These are phyloP conservation scores for Bocquillonia castaneifolia DNA, from an alignment of 441 rosid species.

Conservation along the genomic window DNA sequence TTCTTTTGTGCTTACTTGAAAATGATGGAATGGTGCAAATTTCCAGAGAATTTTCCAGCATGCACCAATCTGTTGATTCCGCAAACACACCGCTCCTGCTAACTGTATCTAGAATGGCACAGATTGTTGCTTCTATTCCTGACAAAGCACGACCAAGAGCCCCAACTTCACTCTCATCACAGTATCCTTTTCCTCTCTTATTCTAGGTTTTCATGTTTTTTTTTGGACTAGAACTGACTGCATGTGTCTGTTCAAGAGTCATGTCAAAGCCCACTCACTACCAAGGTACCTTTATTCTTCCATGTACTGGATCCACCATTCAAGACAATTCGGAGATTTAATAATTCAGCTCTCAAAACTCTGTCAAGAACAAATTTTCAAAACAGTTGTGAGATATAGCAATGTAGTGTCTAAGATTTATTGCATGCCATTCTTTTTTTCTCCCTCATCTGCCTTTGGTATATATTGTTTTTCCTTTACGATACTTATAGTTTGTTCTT, in stretches of 20 bases:
- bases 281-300: neutral
- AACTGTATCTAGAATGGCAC: conserved; percentile 54
- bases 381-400: neutral
- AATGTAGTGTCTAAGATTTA: neutral
- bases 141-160: conserved; percentile 75
- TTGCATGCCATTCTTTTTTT: neutral
- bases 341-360: no score
- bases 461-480: conserved; percentile 44
- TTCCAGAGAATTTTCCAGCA: conserved; percentile 46
- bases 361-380: no score
- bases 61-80: conserved; percentile 28
- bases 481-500: conserved; percentile 57
- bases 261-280: neutral
- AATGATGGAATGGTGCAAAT: conserved; percentile 57
- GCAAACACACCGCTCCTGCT: conserved; percentile 34
- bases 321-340: no score
- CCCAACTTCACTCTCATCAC: conserved; percentile 58
- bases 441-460: neutral
- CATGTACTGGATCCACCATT: neutral
- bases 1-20: conserved; percentile 70
- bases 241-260: neutral
- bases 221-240: no score
- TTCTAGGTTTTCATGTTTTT: conserved; percentile 14
- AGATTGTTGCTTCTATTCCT: conserved; percentile 77
- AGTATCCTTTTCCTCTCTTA: conserved; percentile 68